Percentiles rank a stretch among this genome's conserved stretches.
phyloP scores from a whole-genome alignment of 495 filamentous ascomycete species.

The Talaromyces thailandensis region DNA sequence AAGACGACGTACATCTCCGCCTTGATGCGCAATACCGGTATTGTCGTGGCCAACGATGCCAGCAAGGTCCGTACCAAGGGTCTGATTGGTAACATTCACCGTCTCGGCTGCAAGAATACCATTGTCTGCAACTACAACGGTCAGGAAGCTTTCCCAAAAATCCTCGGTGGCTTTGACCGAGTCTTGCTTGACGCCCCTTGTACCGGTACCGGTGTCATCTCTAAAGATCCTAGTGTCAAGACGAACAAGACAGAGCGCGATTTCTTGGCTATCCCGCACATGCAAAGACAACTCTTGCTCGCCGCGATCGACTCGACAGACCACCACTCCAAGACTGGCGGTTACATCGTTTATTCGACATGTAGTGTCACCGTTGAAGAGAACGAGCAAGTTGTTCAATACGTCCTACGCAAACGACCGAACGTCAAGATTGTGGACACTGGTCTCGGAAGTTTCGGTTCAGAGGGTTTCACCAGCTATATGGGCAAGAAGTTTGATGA shows the following conservation, averaged over 20 bases:
- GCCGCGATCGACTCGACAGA: slow-evolving; percentile 93
- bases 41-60: slow-evolving; percentile 92
- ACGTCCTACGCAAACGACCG: slow-evolving; percentile 79
- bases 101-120: slow-evolving; percentile 85
- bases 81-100: slow-evolving; percentile 96
- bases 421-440: slow-evolving; percentile 93
- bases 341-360: slow-evolving; percentile 91
- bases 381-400: slow-evolving; percentile 90
- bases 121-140: slow-evolving; percentile 94
- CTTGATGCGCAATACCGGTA: slow-evolving; percentile 96
- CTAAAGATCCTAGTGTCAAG: slow-evolving; percentile 91
- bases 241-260: slow-evolving; percentile 94
- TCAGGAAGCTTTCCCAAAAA: slow-evolving; percentile 74
- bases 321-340: slow-evolving; percentile 74
- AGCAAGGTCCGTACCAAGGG: slow-evolving; percentile 90
- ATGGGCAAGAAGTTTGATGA: slow-evolving; percentile 84
- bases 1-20: slow-evolving; percentile 96
- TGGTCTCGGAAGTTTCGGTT: slow-evolving; percentile 77
- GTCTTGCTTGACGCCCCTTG: slow-evolving; percentile 75
- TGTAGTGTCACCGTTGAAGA: slow-evolving; percentile 88
- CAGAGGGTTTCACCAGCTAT: slow-evolving; percentile 79
- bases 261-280: slow-evolving; percentile 83
- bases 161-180: slow-evolving; percentile 90
- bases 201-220: slow-evolving; percentile 82
- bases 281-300: slow-evolving; percentile 87